Conservation (phyloP, 2,329 filamentous ascomycete species). For the Paracorniculantispora psalliotae region DNA sequence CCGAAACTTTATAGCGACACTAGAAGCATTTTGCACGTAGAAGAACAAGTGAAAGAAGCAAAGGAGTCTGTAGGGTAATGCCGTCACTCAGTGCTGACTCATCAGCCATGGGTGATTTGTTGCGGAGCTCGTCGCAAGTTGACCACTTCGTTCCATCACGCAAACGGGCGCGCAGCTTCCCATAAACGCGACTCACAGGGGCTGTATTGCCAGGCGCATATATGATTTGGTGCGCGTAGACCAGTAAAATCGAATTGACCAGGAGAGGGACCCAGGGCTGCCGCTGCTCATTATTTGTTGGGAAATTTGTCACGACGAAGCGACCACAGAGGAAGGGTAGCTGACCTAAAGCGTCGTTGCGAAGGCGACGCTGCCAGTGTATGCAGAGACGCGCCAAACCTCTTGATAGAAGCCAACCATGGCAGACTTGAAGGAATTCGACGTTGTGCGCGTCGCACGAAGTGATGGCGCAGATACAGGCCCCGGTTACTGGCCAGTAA, state of each 20-base stretch:
- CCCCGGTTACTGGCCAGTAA: constrained; percentile 40
- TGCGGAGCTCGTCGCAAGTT: not conserved
- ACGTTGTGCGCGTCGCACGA: constrained; percentile 37
- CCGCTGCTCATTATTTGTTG: not conserved
- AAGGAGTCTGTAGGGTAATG: constrained; percentile 1
- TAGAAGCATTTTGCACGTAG: no score
- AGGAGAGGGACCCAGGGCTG: not conserved
- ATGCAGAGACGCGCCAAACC: not conserved
- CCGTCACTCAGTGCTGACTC: constrained; percentile 12
- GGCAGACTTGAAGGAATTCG: constrained; percentile 35
- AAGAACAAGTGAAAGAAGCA: not conserved
- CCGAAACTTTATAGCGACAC: no score
- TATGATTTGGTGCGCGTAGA: not conserved
- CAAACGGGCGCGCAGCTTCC: constrained; percentile 2
- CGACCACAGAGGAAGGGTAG: not conserved
- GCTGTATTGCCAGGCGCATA: not conserved
- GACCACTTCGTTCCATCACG: not conserved
- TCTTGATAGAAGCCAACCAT: constrained; percentile 17
- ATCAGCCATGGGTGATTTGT: constrained; percentile 3
- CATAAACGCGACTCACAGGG: constrained; percentile 2
- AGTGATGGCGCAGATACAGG: constrained; percentile 43
- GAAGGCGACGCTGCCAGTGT: not conserved
- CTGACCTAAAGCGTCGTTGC: not conserved
- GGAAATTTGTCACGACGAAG: not conserved
- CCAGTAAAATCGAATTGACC: constrained; percentile 1